phyloP scores from a whole-genome alignment of 202 grass and related monocot genomes.

The Brachypodium distachyon region DNA sequence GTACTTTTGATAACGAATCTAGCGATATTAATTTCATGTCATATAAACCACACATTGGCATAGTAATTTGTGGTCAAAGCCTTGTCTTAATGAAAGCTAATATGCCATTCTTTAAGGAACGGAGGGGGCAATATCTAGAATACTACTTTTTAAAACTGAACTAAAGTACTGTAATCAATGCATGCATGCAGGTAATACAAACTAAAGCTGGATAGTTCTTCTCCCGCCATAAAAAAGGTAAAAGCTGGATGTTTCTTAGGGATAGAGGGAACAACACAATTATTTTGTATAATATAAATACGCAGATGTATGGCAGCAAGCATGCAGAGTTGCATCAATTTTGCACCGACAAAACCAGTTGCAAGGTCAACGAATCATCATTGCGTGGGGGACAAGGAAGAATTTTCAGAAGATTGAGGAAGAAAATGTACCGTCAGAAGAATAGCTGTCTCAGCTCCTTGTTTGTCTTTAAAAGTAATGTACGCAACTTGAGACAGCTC shows the following conservation, averaged over 20 bases:
- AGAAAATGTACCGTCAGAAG: constrained; percentile 69
- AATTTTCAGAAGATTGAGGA: neutral
- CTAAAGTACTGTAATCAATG: neutral
- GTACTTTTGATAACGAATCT: too few relatives aligned
- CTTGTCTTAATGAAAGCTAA: too few relatives aligned
- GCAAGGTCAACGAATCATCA: constrained; percentile 1
- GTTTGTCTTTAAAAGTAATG: constrained; percentile 79
- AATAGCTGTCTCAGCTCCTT: constrained; percentile 83
- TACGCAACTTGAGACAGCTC: constrained; percentile 85
- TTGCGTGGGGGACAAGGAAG: neutral
- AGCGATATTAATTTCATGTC: too few relatives aligned
- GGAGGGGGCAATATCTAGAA: too few relatives aligned
- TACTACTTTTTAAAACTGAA: too few relatives aligned
- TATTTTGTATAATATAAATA: neutral
- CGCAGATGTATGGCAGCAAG: neutral
- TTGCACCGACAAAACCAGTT: neutral
- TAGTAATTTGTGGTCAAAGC: too few relatives aligned
- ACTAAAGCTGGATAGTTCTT: neutral
- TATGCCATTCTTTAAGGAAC: too few relatives aligned
- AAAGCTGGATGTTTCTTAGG: neutral
- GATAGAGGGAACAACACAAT: neutral
- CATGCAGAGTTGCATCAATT: neutral
- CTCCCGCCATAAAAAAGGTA: too few relatives aligned
- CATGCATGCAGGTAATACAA: neutral
- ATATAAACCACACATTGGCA: too few relatives aligned